phyloP scores from a whole-genome alignment of 2,329 filamentous ascomycete genomes.

The Fusarium gaditjirri region DNA sequence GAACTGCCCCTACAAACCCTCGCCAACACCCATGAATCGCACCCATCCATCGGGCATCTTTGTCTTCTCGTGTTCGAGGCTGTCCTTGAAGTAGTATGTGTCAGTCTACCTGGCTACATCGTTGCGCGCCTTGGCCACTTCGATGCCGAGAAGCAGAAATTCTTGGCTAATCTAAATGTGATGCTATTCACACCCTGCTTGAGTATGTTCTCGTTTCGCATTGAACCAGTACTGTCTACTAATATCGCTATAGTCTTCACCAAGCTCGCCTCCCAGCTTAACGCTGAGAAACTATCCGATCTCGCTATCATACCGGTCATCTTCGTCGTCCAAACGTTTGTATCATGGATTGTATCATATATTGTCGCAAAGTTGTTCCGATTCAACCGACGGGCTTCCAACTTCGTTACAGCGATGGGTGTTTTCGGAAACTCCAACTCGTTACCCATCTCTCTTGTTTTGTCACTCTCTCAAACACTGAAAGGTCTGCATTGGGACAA shows the following conservation, averaged over 20 bases:
- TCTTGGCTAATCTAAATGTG: conserved; percentile 95
- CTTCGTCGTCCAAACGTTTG: conserved; percentile 85
- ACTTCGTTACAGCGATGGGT: conserved; percentile 97
- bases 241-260: conserved; percentile 77
- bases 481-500: conserved; percentile 93
- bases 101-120: conserved; percentile 93
- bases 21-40: conserved; percentile 59
- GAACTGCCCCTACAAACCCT: conserved; percentile 56
- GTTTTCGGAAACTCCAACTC: conserved; percentile 99
- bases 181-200: conserved; percentile 96
- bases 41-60: conserved; percentile 75
- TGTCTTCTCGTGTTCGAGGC: conserved; percentile 91
- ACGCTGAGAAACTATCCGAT: conserved; percentile 87
- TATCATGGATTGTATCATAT: conserved; percentile 83
- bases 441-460: conserved; percentile 92
- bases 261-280: conserved; percentile 94
- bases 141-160: conserved; percentile 95
- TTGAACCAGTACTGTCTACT: conserved; percentile 31
- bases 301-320: conserved; percentile 96
- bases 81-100: conserved; percentile 93
- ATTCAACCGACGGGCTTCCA: conserved; percentile 85
- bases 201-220: conserved; percentile 62
- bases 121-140: conserved; percentile 92
- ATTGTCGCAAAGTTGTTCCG: conserved; percentile 78
- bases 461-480: conserved; percentile 92